Conservation (phyloP, 225 moss, liverwort and hornwort genomes). For the Bryoerythrophyllum caledonicum region DNA sequence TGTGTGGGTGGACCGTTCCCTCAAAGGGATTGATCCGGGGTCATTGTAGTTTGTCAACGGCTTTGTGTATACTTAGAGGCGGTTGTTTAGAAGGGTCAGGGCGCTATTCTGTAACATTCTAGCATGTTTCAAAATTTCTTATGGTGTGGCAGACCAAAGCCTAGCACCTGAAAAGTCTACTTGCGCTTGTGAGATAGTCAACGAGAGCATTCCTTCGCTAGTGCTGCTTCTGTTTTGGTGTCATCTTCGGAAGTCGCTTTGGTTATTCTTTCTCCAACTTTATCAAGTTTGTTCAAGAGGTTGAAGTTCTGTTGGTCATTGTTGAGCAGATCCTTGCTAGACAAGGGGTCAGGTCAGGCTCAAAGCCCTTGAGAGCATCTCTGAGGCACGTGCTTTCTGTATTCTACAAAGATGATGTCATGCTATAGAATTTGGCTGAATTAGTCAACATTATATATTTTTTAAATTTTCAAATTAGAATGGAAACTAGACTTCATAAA, state of each 20-base stretch:
- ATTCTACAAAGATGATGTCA: constrained; percentile 15
- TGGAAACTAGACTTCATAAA: too few species aligned
- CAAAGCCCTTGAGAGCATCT: neutral
- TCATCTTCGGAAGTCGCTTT: neutral
- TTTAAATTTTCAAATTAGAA: too few species aligned
- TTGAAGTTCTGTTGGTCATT: constrained; percentile 4
- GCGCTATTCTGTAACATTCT: constrained; percentile 17
- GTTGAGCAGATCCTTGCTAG: constrained; percentile 24
- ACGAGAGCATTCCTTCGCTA: constrained; percentile 5
- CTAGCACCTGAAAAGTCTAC: constrained; percentile 1
- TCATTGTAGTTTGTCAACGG: constrained; percentile 1
- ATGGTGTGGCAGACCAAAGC: neutral
- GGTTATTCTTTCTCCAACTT: neutral
- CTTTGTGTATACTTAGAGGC: constrained; percentile 21
- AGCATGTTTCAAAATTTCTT: constrained; percentile 2
- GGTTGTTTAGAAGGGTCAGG: too few species aligned
- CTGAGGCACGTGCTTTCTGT: constrained; percentile 20
- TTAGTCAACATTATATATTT: too few species aligned
- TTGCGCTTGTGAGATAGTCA: neutral
- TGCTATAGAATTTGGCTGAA: neutral
- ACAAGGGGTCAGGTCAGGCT: neutral
- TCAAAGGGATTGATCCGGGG: constrained; percentile 17
- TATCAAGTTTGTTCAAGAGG: neutral
- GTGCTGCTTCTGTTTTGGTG: neutral
- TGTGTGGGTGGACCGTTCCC: constrained; percentile 28